Conservation (phyloP, 306 rosid genomes). For the Citrullus mucosospermus region DNA sequence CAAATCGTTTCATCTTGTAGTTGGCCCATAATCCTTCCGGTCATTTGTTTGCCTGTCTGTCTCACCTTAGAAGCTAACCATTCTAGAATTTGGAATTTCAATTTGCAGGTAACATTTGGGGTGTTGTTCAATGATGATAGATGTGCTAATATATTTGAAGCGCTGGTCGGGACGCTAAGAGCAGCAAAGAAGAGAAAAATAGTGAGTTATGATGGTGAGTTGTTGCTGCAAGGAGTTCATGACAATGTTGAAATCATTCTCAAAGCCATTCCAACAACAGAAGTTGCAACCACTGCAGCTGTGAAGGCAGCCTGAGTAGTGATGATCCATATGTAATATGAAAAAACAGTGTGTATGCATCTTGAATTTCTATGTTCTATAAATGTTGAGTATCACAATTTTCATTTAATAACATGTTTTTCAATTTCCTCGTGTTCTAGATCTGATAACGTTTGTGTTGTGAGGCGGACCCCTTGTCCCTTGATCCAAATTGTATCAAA, state of each 20-base stretch:
- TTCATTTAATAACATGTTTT: neutral
- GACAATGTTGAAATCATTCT: slow-evolving; percentile 83
- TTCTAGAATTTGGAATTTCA: neutral
- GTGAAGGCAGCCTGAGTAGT: neutral
- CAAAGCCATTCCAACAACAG: slow-evolving; percentile 30
- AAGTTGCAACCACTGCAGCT: slow-evolving; percentile 10
- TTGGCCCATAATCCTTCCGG: too few relatives aligned
- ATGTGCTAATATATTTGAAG: slow-evolving; percentile 89
- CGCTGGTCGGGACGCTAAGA: slow-evolving; percentile 82
- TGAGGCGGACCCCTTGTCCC: too few relatives aligned
- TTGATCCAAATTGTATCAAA: neutral
- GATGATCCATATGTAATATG: neutral
- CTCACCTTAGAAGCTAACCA: too few relatives aligned
- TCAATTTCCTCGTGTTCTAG: neutral
- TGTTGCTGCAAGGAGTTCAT: slow-evolving; percentile 90
- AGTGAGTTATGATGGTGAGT: slow-evolving; percentile 69
- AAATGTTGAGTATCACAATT: neutral
- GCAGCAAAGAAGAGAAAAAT: slow-evolving; percentile 75
- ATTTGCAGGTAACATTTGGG: slow-evolving; percentile 73
- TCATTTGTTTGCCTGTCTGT: too few relatives aligned
- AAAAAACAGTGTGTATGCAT: neutral
- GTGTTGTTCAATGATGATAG: slow-evolving; percentile 65
- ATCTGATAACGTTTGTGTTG: too few relatives aligned
- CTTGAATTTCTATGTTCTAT: neutral
- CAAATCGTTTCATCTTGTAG: too few relatives aligned